A percentile compares a stretch with the other conserved stretches of the same genome.
These are phyloP conservation scores for Calonectria crousiana DNA, from an alignment of 2,329 filamentous ascomycete species.

Conservation along the genomic window DNA sequence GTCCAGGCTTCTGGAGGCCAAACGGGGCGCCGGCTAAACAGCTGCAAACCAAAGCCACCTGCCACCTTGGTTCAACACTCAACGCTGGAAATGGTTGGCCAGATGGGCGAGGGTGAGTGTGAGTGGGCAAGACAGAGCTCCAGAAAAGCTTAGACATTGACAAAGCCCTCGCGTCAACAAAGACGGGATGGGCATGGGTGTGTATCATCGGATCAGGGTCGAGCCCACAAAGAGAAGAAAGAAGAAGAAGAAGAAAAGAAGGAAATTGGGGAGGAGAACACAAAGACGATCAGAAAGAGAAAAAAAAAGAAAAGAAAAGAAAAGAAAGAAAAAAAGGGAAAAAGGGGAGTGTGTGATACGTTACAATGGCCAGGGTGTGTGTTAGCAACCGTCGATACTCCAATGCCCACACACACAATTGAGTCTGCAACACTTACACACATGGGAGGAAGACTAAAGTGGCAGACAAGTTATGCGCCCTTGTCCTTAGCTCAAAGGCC, in stretches of 20 bases:
- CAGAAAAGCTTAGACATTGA: neutral
- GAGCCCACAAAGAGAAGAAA: neutral
- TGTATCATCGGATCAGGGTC: slow-evolving; percentile 5
- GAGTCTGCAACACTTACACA: neutral
- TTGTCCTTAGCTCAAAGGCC: neutral
- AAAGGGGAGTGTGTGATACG: neutral
- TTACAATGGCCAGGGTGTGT: neutral
- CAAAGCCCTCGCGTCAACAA: neutral
- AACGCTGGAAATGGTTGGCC: neutral
- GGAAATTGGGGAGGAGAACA: neutral
- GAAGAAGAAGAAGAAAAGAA: neutral
- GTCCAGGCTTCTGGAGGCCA: neutral
- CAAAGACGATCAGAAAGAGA: neutral
- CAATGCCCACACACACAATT: neutral
- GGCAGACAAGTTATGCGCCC: slow-evolving; percentile 10
- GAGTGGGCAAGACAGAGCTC: neutral
- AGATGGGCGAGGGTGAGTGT: neutral
- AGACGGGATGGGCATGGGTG: neutral
- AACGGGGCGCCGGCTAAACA: neutral
- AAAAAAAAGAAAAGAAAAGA: neutral
- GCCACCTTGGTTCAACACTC: neutral
- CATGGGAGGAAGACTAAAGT: neutral
- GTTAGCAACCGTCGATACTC: neutral
- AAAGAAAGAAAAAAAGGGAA: neutral
- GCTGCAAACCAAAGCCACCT: neutral